These are phyloP conservation scores for Amesomyces nigricolor DNA, from an alignment of 2,329 filamentous ascomycete genomes.

Conservation along the genomic window DNA sequence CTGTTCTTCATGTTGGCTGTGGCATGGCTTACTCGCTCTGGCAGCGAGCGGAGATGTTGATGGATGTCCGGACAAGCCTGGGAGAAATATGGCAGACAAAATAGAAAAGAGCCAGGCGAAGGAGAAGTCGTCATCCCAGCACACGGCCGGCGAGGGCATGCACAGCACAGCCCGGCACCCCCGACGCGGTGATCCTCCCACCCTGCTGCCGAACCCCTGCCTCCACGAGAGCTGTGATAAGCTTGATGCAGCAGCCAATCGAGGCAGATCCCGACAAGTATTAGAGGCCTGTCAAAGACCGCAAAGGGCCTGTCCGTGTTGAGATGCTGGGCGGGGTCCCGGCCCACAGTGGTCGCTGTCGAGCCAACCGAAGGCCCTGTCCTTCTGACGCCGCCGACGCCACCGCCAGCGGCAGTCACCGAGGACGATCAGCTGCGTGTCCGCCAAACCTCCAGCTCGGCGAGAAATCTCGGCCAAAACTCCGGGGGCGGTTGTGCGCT, in stretches of 20 bases:
- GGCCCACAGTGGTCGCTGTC: slow-evolving; percentile 4
- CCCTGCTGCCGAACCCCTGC: slow-evolving; percentile 1
- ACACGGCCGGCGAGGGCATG: not conserved
- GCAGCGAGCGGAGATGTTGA: not conserved
- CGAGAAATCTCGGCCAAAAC: slow-evolving; percentile 3
- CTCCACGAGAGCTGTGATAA: slow-evolving; percentile 14
- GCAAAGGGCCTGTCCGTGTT: not conserved
- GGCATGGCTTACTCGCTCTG: slow-evolving; percentile 1
- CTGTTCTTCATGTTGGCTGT: slow-evolving; percentile 26
- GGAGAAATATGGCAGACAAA: slow-evolving; percentile 7
- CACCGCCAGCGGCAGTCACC: slow-evolving; percentile 1
- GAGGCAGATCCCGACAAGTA: slow-evolving; percentile 18
- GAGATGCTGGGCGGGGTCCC: slow-evolving; percentile 1
- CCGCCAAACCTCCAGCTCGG: not conserved
- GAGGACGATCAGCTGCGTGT: not conserved
- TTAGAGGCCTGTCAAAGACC: slow-evolving; percentile 4
- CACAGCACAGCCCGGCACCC: not conserved
- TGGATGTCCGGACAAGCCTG: not conserved
- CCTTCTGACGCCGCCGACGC: not conserved
- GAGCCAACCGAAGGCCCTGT: slow-evolving; percentile 2
- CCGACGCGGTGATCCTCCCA: not conserved
- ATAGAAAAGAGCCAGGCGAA: not conserved
- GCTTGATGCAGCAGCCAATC: slow-evolving; percentile 15
- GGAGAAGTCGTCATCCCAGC: not conserved
- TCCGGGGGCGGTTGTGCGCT: not conserved